Base-by-base conservation (phyloP, 2,329 filamentous ascomycete genomes). In the Beauveria sp. region DNA sequence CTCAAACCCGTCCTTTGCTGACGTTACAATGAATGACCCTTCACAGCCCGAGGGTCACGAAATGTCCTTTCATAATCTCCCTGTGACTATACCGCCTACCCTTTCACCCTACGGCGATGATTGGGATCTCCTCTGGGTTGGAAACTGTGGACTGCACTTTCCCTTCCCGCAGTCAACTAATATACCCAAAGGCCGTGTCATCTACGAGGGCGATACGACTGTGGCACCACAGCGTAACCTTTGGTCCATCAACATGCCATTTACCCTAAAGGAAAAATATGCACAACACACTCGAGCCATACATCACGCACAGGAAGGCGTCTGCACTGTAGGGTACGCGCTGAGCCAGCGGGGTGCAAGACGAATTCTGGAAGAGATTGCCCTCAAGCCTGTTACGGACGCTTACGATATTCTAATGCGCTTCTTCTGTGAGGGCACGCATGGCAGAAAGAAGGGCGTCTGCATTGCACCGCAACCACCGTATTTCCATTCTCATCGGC, bases 61-160 rank as follows among this genome's bases (percentile, higher is more conserved):
- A 6, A 65, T 70, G 0, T 12, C 50, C 5, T 67, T 71, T 16
- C 52, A 66, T 7, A 38, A 38, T 2, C 66, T 69, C 1, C 68
- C 68, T 8, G 28, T 26, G 2, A 66, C 63, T 0, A 45, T 64
- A 0, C 60, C 64, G 1, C 66, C 70, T 0, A 53, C 26, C 3
- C 38, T 67, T 65, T 77, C 77, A 1, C 78, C 79, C 0, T 80
- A 81, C 60, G 79, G 80, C 18, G 76, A 78, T 61, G 69, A 75
- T 62, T 83, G 80, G 81, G 80, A 83, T 61, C 63, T 82, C 3
- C 73, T 82, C 10, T 82, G 79, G 79, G 67, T 81, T 1, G 80
- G 80, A 26, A 78, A 80, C 65, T 81, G 79, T 61, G 77, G 77
- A 5, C 71, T 72, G 66, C 65, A 68, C 28, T 71, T 75, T 53